phyloP scores from a whole-genome alignment of 352 stramenopile species.

The Globisporangium canariense region DNA sequence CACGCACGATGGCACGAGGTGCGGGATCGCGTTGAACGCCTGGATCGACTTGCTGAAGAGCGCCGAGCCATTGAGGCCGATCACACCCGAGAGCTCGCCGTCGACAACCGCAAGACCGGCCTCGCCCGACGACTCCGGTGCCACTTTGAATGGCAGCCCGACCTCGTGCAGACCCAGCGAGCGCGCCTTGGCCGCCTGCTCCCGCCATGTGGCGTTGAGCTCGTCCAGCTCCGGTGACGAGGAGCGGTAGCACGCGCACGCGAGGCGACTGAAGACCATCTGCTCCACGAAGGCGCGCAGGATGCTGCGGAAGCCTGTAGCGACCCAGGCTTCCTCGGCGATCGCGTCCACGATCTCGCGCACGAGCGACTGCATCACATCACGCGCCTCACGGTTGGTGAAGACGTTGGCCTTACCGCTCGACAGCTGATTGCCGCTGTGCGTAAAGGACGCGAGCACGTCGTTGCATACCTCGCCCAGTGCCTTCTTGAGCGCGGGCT shows the following conservation, averaged over 20 bases:
- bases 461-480: constrained; percentile 62
- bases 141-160: constrained; percentile 43
- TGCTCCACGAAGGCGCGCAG: constrained; percentile 64
- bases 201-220: constrained; percentile 62
- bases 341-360: constrained; percentile 60
- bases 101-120: constrained; percentile 3
- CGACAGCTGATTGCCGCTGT: constrained; percentile 14
- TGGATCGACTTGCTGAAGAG: constrained; percentile 56
- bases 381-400: constrained; percentile 40
- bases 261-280: constrained; percentile 72
- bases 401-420: constrained; percentile 32
- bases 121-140: constrained; percentile 14
- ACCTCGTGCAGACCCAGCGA: constrained; percentile 49
- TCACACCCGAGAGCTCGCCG: constrained; percentile 4
- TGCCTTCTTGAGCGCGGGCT: constrained; percentile 56
- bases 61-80: constrained; percentile 12
- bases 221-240: constrained; percentile 59
- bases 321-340: constrained; percentile 32
- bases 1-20: constrained; percentile 70
- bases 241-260: constrained; percentile 54
- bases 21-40: constrained; percentile 66
- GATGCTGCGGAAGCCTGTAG: constrained; percentile 19
- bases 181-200: constrained; percentile 43
- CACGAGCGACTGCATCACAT: constrained; percentile 72
- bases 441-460: constrained; percentile 55